These are phyloP conservation scores for Salvia rosmarinus DNA, from an alignment of 257 asterid genomes.

Conservation along the genomic window DNA sequence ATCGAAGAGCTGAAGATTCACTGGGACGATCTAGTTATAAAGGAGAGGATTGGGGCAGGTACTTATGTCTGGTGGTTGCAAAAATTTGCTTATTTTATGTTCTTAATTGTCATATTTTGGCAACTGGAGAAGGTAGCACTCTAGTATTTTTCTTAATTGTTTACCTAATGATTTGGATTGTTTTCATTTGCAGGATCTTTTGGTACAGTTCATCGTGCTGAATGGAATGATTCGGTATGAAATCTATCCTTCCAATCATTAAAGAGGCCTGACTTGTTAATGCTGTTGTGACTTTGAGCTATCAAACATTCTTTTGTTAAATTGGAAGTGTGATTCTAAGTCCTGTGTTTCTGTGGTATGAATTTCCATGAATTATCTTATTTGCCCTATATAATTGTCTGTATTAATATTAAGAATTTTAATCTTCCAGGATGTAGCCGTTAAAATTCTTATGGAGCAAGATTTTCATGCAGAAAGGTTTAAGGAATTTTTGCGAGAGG, in stretches of 20 bases:
- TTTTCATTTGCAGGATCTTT: slow-evolving; percentile 70
- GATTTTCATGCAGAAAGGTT: slow-evolving; percentile 69
- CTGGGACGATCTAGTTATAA: slow-evolving; percentile 78
- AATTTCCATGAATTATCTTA: not conserved
- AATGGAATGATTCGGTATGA: slow-evolving; percentile 90
- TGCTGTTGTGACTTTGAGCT: slow-evolving; percentile 29
- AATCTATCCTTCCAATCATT: slow-evolving; percentile 32
- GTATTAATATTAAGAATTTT: slow-evolving; percentile 18
- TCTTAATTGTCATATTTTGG: slow-evolving; percentile 14
- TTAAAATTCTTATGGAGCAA: slow-evolving; percentile 90
- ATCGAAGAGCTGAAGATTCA: slow-evolving; percentile 71
- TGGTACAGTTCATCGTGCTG: slow-evolving; percentile 93
- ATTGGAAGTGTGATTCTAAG: slow-evolving; percentile 17
- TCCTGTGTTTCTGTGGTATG: slow-evolving; percentile 20
- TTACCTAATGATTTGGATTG: slow-evolving; percentile 33
- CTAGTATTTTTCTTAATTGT: slow-evolving; percentile 17
- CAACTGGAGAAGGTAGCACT: slow-evolving; percentile 5
- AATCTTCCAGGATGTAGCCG: slow-evolving; percentile 87
- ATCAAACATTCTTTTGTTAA: slow-evolving; percentile 6
- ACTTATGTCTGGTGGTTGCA: slow-evolving; percentile 36
- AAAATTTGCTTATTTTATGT: slow-evolving; percentile 17
- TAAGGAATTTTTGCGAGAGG: slow-evolving; percentile 84
- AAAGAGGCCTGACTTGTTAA: slow-evolving; percentile 16
- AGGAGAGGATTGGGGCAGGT: slow-evolving; percentile 92
- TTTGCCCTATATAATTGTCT: not conserved